Conservation (phyloP, 2,329 filamentous ascomycete species). For the Ceratocystiopsis minuta region DNA sequence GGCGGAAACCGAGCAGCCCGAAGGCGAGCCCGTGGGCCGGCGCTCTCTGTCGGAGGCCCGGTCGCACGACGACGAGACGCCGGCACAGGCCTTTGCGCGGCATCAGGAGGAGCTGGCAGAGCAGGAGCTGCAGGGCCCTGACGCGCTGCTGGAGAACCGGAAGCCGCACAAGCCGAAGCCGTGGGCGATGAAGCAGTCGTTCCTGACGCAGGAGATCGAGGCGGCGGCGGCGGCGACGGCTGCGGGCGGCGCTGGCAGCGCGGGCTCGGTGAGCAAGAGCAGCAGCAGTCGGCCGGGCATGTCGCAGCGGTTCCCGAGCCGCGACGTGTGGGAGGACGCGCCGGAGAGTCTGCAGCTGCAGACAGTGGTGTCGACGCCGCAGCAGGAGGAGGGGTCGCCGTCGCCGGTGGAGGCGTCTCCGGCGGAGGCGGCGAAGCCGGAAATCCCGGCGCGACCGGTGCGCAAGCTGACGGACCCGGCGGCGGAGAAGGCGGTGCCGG, state of each 20-base stretch:
- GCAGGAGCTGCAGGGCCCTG: conserved; percentile 14
- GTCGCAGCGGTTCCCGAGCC: conserved; percentile 67
- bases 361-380: conserved; percentile 47
- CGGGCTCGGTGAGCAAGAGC: conserved; percentile 10
- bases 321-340: conserved; percentile 86
- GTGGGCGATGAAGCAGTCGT: conserved; percentile 29
- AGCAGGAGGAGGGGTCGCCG: conserved; percentile 24
- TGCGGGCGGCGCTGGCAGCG: background rate
- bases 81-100: conserved; percentile 47
- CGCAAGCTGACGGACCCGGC: conserved; percentile 21
- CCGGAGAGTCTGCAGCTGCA: conserved; percentile 69
- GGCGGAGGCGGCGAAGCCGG: conserved; percentile 43
- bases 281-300: conserved; percentile 24
- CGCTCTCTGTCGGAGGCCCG: conserved; percentile 13
- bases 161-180: conserved; percentile 28
- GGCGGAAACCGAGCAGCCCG: conserved; percentile 12
- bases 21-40: conserved; percentile 13
- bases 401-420: conserved; percentile 21
- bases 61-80: conserved; percentile 29
- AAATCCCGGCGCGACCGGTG: conserved; percentile 23
- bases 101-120: conserved; percentile 48
- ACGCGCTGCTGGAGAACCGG: conserved; percentile 15
- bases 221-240: background rate
- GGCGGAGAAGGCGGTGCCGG: conserved; percentile 20
- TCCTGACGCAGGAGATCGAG: conserved; percentile 28